These are phyloP conservation scores for Ballota nigra DNA, from an alignment of 257 asterid genomes.

Conservation along the genomic window DNA sequence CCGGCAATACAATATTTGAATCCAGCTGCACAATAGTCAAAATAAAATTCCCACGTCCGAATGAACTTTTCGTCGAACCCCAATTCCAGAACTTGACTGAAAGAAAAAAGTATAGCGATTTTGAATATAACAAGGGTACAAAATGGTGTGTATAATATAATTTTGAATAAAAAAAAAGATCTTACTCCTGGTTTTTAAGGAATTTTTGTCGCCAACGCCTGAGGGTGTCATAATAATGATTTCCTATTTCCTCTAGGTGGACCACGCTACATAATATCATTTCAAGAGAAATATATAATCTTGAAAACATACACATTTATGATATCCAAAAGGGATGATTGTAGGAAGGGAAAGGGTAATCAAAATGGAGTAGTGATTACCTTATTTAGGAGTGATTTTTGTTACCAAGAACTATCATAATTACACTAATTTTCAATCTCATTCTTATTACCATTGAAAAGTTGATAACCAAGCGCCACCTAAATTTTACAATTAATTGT, in stretches of 20 bases:
- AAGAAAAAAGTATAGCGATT: not conserved
- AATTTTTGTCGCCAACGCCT: constrained; percentile 56
- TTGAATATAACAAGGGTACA: not conserved
- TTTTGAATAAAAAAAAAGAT: not conserved
- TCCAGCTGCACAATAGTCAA: constrained; percentile 59
- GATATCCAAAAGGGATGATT: no score
- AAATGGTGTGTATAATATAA: not conserved
- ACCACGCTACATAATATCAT: constrained; percentile 42
- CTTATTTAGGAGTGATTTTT: no score
- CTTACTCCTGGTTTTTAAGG: constrained; percentile 41
- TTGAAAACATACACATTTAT: not conserved
- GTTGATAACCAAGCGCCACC: no score
- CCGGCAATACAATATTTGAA: constrained; percentile 48
- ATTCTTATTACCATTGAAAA: no score
- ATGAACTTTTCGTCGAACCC: constrained; percentile 63
- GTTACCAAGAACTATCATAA: no score
- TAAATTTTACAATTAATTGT: no score
- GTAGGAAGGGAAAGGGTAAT: no score
- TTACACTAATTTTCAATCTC: no score
- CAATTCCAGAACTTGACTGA: constrained; percentile 41
- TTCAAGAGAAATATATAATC: not conserved
- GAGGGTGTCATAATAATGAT: constrained; percentile 55
- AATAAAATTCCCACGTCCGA: constrained; percentile 67
- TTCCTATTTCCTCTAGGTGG: constrained; percentile 63
- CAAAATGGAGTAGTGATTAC: no score